Evolutionary conservation across 2,329 filamentous ascomycete genomes (phyloP), one percentile per base, ranked within the genome.

Genomic region (Colletotrichum liriopes): DNA sequence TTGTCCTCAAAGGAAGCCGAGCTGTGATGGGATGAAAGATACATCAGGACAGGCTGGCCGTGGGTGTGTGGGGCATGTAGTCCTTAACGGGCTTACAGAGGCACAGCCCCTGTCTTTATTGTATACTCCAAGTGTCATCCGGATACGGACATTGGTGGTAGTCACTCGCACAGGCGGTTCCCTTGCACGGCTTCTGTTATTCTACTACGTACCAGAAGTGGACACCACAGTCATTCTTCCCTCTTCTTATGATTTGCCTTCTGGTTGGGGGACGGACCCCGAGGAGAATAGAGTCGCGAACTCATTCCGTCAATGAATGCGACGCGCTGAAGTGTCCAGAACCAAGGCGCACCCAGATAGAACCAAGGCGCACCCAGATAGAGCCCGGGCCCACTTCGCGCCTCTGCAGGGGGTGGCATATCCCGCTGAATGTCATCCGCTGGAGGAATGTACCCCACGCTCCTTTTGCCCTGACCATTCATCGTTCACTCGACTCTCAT

Each of bases 331-430:
- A 32, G 62, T 58, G 52, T 58, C 51, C 41, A 47, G 69, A 65
- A 55, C 87, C 87, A 89, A 82, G 76, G 78, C 77, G 65, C n/a
- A 69, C 61, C 61, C 29, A 18, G 18, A 52, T 54, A 5, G 49
- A 52, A 55, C 87, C 87, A 89, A 82, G 76, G 78, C 77, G 65
- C n/a, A 69, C 61, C 61, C 29, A 18, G 18, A 52, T 54, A 5
- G 49, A 52, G 54, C 43, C 56, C 12, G 39, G 63, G 3, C n/a
- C 63, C 63, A 65, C 63, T 58, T 49, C 39, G 16, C 16, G 29
- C 26, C n/a, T 55, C 37, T 43, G 37, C 61, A 55, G 61, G 49
- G 37, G 12, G 6, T 54, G 5, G 14, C 16, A 26, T 20, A 32
- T 37, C 52, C 52, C 35, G 52, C 52, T 23, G 20, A 37, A 56